A percentile compares a stretch with the other conserved stretches of the same genome.
These are phyloP conservation scores for Emmonsiellopsis sp. DNA, from an alignment of 2,329 filamentous ascomycete genomes.

Conservation along the genomic window DNA sequence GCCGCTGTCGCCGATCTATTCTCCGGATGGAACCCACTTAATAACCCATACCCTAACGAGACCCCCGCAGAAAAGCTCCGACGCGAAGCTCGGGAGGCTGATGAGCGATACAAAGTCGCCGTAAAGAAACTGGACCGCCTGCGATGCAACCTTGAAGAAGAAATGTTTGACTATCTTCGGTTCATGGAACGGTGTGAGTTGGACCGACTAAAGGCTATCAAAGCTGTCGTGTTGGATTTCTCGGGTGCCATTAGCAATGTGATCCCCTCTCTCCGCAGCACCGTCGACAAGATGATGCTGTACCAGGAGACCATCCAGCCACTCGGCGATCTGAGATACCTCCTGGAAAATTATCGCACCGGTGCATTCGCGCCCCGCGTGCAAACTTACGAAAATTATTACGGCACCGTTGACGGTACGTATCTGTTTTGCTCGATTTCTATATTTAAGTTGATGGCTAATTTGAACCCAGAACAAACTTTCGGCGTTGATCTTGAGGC, in stretches of 20 bases:
- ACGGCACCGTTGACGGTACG: constrained; percentile 79
- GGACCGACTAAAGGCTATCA: constrained; percentile 93
- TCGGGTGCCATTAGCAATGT: constrained; percentile 96
- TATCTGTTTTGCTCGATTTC: background rate
- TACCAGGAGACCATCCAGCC: constrained; percentile 99
- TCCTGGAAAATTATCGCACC: constrained; percentile 94
- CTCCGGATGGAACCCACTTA: constrained; percentile 85
- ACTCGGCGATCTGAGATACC: constrained; percentile 76
- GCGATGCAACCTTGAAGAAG: constrained; percentile 89
- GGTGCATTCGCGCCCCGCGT: constrained; percentile 87
- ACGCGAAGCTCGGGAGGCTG: constrained; percentile 79
- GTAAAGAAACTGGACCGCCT: constrained; percentile 82
- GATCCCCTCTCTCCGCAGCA: constrained; percentile 89
- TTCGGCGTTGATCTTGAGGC: constrained; percentile 98
- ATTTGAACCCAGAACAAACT: constrained; percentile 60
- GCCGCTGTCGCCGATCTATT: constrained; percentile 82
- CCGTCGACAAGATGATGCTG: constrained; percentile 97
- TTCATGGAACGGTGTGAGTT: constrained; percentile 97
- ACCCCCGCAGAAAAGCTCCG: constrained; percentile 78
- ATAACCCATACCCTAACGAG: constrained; percentile 85
- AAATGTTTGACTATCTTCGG: constrained; percentile 82
- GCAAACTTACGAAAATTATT: constrained; percentile 95
- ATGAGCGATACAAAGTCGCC: constrained; percentile 84
- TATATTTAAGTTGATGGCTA: constrained; percentile 1
- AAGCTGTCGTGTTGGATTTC: constrained; percentile 95